A percentile compares a stretch with the other conserved stretches of the same genome.
Conservation (phyloP, 164 flowering plant species). For the Vitis riparia region DNA sequence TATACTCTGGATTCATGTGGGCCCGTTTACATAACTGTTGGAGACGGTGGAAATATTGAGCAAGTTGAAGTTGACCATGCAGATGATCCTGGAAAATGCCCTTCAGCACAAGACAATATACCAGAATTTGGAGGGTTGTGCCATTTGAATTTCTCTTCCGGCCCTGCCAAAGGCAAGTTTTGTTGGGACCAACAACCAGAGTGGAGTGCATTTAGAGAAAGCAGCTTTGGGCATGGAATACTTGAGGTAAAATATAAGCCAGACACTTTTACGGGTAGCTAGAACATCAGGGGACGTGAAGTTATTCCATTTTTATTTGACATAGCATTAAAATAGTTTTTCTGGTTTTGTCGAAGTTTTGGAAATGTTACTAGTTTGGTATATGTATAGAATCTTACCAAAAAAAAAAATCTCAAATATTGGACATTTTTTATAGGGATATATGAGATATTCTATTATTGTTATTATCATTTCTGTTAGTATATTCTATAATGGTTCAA, state of each 20-base stretch:
- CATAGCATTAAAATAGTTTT: no score
- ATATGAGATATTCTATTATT: no score
- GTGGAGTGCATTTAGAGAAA: conserved; percentile 93
- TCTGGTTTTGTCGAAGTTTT: no score
- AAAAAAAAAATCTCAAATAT: no score
- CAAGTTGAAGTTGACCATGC: conserved; percentile 72
- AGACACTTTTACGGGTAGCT: background rate
- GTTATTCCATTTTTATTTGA: no score
- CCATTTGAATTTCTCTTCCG: conserved; percentile 72
- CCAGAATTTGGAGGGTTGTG: conserved; percentile 85
- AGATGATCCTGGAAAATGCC: conserved; percentile 94
- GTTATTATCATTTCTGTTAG: no score
- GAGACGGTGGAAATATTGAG: conserved; percentile 96
- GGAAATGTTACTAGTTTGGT: no score
- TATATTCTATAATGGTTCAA: no score
- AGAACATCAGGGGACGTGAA: no score
- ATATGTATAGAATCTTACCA: no score
- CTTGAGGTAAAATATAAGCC: conserved; percentile 61
- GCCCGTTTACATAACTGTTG: conserved; percentile 75
- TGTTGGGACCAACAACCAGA: conserved; percentile 94
- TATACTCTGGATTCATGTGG: conserved; percentile 81
- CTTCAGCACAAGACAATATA: conserved; percentile 54
- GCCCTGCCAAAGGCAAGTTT: conserved; percentile 75
- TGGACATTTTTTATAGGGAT: no score
- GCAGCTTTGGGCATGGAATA: conserved; percentile 98